Evolutionary conservation across 148 eudicot species (phyloP).

Genomic region (Tetragonia tetragonoides): DNA sequence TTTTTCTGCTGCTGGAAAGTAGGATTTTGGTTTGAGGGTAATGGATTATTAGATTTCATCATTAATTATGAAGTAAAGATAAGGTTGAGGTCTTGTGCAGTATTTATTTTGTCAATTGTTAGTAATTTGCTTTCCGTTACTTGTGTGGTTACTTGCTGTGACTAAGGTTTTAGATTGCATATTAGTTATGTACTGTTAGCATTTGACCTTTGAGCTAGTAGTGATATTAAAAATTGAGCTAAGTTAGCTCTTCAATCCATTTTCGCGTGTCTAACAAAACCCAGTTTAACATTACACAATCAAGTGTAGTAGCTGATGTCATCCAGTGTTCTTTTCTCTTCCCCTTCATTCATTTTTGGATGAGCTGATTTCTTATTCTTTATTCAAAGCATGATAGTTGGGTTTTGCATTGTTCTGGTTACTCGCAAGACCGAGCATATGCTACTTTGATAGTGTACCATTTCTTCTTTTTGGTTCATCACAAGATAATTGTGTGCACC

Average conservation of each 20-base stretch:
- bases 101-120: neutral
- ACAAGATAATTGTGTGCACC: neutral
- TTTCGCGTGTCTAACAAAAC: neutral
- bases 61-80: neutral
- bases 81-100: neutral
- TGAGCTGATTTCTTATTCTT: neutral
- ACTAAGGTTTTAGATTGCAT: neutral
- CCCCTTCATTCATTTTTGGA: neutral
- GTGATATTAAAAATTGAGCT: neutral
- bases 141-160: neutral
- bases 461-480: neutral
- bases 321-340: no score
- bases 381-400: neutral
- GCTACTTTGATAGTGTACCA: neutral
- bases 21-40: conserved; percentile 2
- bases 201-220: neutral
- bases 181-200: neutral
- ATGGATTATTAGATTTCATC: neutral
- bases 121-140: neutral
- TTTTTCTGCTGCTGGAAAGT: neutral
- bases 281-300: no score
- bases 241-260: no score
- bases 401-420: neutral
- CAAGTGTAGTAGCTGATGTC: no score
- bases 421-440: neutral